A percentile compares a stretch with the other conserved stretches of the same genome.
These are phyloP conservation scores for Andrographis paniculata DNA, from an alignment of 305 asterid species.

Conservation along the genomic window DNA sequence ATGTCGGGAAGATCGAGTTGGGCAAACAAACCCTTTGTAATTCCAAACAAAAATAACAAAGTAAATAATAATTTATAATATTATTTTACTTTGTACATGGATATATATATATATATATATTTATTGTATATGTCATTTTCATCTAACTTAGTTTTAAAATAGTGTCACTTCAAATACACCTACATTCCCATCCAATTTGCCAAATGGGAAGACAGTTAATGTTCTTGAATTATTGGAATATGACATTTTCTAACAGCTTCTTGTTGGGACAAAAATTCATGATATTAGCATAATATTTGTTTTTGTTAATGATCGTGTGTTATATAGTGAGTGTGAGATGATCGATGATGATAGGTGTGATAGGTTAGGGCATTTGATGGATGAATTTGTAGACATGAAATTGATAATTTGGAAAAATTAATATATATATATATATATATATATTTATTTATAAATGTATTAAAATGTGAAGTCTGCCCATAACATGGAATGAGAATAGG, in stretches of 20 bases:
- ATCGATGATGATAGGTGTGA: no score
- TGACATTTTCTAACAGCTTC: conserved; percentile 2
- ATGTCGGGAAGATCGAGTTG: no score
- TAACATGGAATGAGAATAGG: not conserved
- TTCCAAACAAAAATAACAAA: no score
- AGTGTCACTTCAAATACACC: not conserved
- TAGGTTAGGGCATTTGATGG: no score
- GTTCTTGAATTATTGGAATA: conserved; percentile 14
- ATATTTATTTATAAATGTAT: not conserved
- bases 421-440: not conserved
- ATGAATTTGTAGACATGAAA: no score
- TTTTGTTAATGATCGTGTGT: conserved; percentile 1
- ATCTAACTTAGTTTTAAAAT: not conserved
- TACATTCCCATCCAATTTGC: not conserved
- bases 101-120: not conserved
- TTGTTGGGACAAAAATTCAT: conserved; percentile 6
- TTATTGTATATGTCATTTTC: not conserved
- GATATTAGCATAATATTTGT: conserved; percentile 1
- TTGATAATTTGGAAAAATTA: not conserved
- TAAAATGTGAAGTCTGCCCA: not conserved
- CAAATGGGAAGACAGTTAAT: not conserved
- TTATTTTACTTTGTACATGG: no score
- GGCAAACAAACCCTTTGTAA: no score
- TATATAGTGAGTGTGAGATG: not conserved
- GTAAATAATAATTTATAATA: no score